These are phyloP conservation scores for Licmophora abbreviata DNA, from an alignment of 108 stramenopile genomes.

Conservation along the genomic window DNA sequence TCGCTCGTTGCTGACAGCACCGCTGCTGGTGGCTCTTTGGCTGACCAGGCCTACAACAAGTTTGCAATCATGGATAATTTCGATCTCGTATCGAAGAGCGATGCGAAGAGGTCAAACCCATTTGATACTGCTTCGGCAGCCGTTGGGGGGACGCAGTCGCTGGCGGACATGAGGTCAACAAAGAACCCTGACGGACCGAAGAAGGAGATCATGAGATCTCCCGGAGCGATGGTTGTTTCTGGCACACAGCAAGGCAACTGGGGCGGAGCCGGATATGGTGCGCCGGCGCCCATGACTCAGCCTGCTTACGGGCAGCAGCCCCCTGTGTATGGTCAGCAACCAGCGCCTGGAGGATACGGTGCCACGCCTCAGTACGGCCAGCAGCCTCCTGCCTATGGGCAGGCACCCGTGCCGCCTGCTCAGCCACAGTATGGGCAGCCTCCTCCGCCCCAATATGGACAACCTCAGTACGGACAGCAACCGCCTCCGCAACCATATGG, in stretches of 20 bases:
- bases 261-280: conserved; percentile 32
- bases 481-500: conserved; percentile 23
- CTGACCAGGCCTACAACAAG: conserved; percentile 57
- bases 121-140: conserved; percentile 27
- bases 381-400: conserved; percentile 25
- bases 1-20: conserved; percentile 20
- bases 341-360: conserved; percentile 8
- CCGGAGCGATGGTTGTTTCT: conserved; percentile 59
- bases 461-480: conserved; percentile 53
- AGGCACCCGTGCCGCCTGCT: conserved; percentile 14
- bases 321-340: conserved; percentile 16
- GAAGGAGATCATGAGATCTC: conserved; percentile 46
- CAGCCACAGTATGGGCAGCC: conserved; percentile 39
- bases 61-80: conserved; percentile 52
- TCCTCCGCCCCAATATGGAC: conserved; percentile 21
- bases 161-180: conserved; percentile 68
- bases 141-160: conserved; percentile 38
- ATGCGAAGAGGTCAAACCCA: conserved; percentile 32
- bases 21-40: conserved; percentile 24
- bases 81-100: conserved; percentile 33
- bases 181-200: conserved; percentile 35
- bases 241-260: conserved; percentile 56
- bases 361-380: conserved; percentile 13
- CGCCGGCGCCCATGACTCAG: no score
- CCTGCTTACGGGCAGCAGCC: conserved; percentile 20